Percentiles rank a stretch among this genome's conserved stretches.
phyloP scores from a whole-genome alignment of 1,139 yeast species.

The Starmera stellimalicola region DNA sequence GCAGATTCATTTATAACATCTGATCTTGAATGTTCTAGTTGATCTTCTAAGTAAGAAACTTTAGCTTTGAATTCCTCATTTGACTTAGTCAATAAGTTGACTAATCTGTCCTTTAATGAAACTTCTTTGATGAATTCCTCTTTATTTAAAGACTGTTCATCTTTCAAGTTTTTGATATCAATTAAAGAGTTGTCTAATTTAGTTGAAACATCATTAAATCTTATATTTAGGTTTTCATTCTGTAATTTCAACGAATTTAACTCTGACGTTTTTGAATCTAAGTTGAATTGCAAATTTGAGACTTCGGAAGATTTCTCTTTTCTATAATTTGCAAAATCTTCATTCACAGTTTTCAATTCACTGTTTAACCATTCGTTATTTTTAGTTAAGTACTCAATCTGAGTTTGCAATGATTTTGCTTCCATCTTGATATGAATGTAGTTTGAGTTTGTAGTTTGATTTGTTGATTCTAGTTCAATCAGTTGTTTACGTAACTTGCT shows the following conservation, averaged over 20 bases:
- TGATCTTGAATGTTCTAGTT: constrained; percentile 32
- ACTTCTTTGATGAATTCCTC: constrained; percentile 55
- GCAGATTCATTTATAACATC: constrained; percentile 27
- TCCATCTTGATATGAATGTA: constrained; percentile 27
- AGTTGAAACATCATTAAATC: constrained; percentile 27
- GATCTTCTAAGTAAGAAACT: constrained; percentile 37
- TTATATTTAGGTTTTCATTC: constrained; percentile 19
- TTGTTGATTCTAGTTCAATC: constrained; percentile 29
- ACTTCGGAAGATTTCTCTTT: constrained; percentile 29
- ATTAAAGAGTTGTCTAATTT: constrained; percentile 30
- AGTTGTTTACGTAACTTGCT: constrained; percentile 32
- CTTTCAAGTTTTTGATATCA: constrained; percentile 38
- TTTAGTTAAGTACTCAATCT: constrained; percentile 25
- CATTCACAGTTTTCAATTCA: constrained; percentile 25
- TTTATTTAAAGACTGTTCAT: constrained; percentile 35
- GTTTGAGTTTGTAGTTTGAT: constrained; percentile 25
- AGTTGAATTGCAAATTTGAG: constrained; percentile 24
- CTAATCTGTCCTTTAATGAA: constrained; percentile 51
- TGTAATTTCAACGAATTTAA: constrained; percentile 26
- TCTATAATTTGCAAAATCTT: constrained; percentile 28
- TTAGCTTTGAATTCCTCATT: constrained; percentile 36
- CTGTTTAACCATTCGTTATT: constrained; percentile 29
- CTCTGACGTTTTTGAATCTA: constrained; percentile 27
- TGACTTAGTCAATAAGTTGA: constrained; percentile 49
- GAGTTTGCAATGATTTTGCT: constrained; percentile 29